Evolutionary conservation across 345 rosid genomes (phyloP), one percentile per base, ranked within the genome.

Genomic region (Sisymbrium irio): DNA sequence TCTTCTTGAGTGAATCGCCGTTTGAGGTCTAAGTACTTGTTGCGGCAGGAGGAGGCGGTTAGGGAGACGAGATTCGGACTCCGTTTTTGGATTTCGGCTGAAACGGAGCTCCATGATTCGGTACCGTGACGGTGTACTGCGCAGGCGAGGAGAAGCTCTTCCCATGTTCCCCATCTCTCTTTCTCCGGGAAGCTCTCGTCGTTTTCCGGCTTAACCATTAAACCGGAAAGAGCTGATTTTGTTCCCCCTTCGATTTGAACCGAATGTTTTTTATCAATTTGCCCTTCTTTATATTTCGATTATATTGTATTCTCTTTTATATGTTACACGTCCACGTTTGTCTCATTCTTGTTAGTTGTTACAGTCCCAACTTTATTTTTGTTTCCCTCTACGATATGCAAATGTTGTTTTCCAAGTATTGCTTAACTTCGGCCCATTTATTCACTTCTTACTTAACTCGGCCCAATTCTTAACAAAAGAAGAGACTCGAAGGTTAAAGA

Each of bases 81-180:
- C 1, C 78, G 60, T 65, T 78, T 81, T 20, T 69, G 84, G 19
- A 86, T 73, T 57, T 84, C 88, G 42, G 49, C 39, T 18, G 85
- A 79, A 66, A 86, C 78, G 54, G 85, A 78, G 77, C 57, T 78
- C 91, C 91, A 86, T 46, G 79, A 73, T n/a, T 81, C 77, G 12
- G 79, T 78, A 25, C 88, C 87, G 75, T 83, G 76, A 3, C 91
- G 87, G 69, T 69, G 82, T 1, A 86, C 91, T 66, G 88, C 88
- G 77, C 81, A 83, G 14, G 92, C 92, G 37, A 90, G 81, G 67
- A 90, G 67, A 11, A 88, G 84, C 64, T 90, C 93, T 53, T 90
- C 93, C 87, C 85, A 82, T 7, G 91, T 88, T 76, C 83, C 82
- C 88, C 87, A 86, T 50, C 72, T n/a, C n/a, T n/a, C n/a, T n/a